Conservation (phyloP, 371 early-diverging fungal genomes). For the Coemansia sp. region DNA sequence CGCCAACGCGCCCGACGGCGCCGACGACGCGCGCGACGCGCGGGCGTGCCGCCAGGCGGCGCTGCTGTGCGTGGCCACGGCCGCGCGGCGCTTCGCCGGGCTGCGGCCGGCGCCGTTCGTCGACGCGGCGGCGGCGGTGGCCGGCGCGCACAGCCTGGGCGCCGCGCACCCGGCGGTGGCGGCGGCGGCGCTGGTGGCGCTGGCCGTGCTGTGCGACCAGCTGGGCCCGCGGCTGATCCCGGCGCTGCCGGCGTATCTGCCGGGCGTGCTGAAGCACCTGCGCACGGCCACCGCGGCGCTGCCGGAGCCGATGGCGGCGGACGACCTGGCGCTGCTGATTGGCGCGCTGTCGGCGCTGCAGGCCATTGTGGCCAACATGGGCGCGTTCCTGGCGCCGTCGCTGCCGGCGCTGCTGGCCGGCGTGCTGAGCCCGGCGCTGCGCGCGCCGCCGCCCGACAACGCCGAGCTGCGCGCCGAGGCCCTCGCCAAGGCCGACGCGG, state of each 20-base stretch:
- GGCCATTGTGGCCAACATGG: conserved; percentile 67
- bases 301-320: conserved; percentile 9
- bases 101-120: conserved; percentile 63
- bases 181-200: conserved; percentile 70
- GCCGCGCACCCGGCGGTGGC: conserved; percentile 60
- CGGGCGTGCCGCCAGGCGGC: conserved; percentile 74
- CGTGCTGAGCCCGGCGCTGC: conserved; percentile 60
- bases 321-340: conserved; percentile 54
- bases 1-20: conserved; percentile 40
- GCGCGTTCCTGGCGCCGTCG: conserved; percentile 83
- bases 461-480: conserved; percentile 47
- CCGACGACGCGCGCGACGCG: conserved; percentile 49
- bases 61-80: conserved; percentile 72
- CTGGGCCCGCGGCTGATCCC: conserved; percentile 84
- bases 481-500: conserved; percentile 54
- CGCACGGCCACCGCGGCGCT: conserved; percentile 13
- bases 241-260: conserved; percentile 82
- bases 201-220: conserved; percentile 71
- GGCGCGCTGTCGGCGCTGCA: conserved; percentile 71
- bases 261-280: conserved; percentile 49
- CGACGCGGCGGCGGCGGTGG: conserved; percentile 59
- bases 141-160: conserved; percentile 58
- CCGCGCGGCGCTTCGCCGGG: conserved; percentile 67
- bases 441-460: conserved; percentile 23
- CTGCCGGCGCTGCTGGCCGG: conserved; percentile 41